Conservation (phyloP, 495 filamentous ascomycete genomes). For the Penicillium atrosanguineum region DNA sequence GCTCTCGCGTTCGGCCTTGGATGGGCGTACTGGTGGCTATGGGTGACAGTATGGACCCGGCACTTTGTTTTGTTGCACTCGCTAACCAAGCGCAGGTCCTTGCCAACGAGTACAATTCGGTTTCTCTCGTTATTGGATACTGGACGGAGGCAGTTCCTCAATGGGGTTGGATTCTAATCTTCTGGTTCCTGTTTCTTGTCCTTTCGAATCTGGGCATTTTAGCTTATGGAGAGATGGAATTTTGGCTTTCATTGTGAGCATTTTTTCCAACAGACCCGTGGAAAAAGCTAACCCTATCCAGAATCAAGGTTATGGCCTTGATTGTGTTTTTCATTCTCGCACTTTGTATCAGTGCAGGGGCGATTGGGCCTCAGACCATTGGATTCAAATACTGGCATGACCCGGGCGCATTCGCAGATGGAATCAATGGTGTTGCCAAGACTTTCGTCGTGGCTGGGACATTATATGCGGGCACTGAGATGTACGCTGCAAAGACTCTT, state of each 20-base stretch:
- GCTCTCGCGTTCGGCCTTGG: slow-evolving; percentile 52
- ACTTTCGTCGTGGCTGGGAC: slow-evolving; percentile 70
- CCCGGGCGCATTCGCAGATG: slow-evolving; percentile 65
- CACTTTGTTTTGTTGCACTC: neutral
- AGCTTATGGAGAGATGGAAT: slow-evolving; percentile 65
- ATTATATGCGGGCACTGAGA: slow-evolving; percentile 68
- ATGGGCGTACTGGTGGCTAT: slow-evolving; percentile 59
- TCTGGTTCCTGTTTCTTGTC: slow-evolving; percentile 53
- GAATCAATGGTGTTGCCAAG: slow-evolving; percentile 53
- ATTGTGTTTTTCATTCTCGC: slow-evolving; percentile 68
- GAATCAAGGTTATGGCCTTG: slow-evolving; percentile 54
- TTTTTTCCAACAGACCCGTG: neutral
- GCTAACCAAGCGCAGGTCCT: slow-evolving; percentile 28
- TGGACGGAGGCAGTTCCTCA: slow-evolving; percentile 44
- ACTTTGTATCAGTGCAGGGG: slow-evolving; percentile 64
- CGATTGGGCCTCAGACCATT: slow-evolving; percentile 50
- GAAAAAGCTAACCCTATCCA: slow-evolving; percentile 6
- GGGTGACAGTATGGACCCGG: slow-evolving; percentile 43
- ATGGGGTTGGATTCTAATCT: slow-evolving; percentile 63
- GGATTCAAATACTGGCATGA: slow-evolving; percentile 67
- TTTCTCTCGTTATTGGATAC: slow-evolving; percentile 41
- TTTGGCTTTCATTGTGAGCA: slow-evolving; percentile 38
- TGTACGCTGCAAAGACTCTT: slow-evolving; percentile 30
- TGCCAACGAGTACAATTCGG: slow-evolving; percentile 51
- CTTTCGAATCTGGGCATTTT: slow-evolving; percentile 54